Evolutionary conservation across 75 land plant genomes (phyloP).

Genomic region (Picea sitchensis): DNA sequence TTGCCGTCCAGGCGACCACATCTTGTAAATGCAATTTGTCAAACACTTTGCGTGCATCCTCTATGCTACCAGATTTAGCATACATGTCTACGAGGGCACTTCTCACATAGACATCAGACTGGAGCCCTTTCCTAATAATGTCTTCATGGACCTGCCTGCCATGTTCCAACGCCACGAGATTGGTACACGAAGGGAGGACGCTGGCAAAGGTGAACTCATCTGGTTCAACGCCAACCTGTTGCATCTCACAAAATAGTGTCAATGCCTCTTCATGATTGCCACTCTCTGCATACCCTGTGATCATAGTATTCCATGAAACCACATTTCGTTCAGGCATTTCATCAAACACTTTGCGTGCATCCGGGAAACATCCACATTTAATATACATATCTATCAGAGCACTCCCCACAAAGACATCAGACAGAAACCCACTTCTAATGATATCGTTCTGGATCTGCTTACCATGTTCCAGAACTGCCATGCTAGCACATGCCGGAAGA

Average conservation of each 20-base stretch:
- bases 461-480: constrained; percentile 6
- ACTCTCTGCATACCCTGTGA: constrained; percentile 4
- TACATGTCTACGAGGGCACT: neutral
- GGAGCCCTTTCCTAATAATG: too few relatives aligned
- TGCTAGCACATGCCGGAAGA: constrained; percentile 7
- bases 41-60: constrained; percentile 17
- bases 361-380: constrained; percentile 7
- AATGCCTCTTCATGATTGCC: constrained; percentile 14
- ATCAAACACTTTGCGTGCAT: constrained; percentile 22
- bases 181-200: neutral
- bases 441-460: constrained; percentile 1
- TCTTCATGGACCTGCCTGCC: too few relatives aligned
- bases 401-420: constrained; percentile 8
- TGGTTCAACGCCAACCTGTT: neutral
- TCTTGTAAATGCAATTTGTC: constrained; percentile 10
- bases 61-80: constrained; percentile 18
- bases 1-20: constrained; percentile 15
- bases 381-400: constrained; percentile 20
- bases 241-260: constrained; percentile 12
- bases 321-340: constrained; percentile 11
- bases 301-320: constrained; percentile 16
- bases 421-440: constrained; percentile 9
- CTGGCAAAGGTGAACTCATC: neutral
- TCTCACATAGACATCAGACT: too few relatives aligned
- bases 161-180: too few relatives aligned